Base-by-base conservation (phyloP, 768 basidiomycete species). In the Boletellus ananas region DNA sequence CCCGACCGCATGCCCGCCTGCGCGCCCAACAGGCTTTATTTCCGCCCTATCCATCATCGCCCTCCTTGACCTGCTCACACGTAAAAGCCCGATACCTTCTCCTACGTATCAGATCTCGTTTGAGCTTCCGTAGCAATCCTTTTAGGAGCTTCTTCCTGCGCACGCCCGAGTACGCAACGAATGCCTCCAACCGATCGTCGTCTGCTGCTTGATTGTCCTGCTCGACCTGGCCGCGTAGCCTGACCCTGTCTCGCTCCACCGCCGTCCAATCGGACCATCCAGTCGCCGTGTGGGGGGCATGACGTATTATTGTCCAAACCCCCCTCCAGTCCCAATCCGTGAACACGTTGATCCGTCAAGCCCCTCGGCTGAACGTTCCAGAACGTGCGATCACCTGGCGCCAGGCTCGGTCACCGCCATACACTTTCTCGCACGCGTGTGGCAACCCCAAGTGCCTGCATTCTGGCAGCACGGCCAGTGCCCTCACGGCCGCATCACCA, bases 1-100 rank as follows among this genome's bases (percentile, higher is more conserved):
- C 56, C 59, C 61, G 49, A 54, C 25, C 38, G 17, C 59, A 58
- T 53, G 48, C 52, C 57, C 61, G 57, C 56, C 37, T 48, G 51
- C 49, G 47, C 41, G 36, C 50, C 45, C 58, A 44, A 54, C 39
- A 23, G 47, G 37, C 54, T 56, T 54, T 59, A 63, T 63, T 63
- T 59, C 62, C 52, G 63, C 59, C 45, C 49, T 60, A n/a, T 14
- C 41, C 42, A 50, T 35, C 51, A 34, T 50, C 36, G 27, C 43
- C 44, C 47, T 50, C 14, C 49, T 44, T 35, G 40, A 47, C 35
- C 60, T 9, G n/a, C 45, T 49, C 52, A 62, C 60, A 63, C 62
- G 63, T 65, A 63, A 63, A 59, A 49, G 43, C 63, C 62, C 29
- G 29, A 29, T 29, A 29, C 37, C 37, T 38, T 38, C 37, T 20